Evolutionary conservation across 2,329 filamentous ascomycete species (phyloP).

Genomic region (Sarocladiaceae sp.): DNA sequence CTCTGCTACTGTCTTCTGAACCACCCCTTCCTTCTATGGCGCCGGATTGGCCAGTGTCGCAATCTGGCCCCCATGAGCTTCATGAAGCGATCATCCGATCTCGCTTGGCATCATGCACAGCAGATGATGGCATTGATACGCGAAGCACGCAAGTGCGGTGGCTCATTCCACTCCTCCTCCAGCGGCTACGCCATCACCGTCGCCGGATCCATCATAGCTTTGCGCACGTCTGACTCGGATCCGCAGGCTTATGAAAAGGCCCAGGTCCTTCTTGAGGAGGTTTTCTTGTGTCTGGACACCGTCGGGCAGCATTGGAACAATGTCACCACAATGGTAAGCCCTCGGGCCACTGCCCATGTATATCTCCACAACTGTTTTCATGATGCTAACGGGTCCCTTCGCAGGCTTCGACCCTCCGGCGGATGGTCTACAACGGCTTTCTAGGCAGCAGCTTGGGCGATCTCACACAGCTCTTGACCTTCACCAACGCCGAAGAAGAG

Average conservation of each 20-base stretch:
- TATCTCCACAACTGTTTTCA: too few relatives aligned
- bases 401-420: neutral
- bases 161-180: neutral
- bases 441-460: neutral
- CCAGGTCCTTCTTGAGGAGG: neutral
- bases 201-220: neutral
- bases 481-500: neutral
- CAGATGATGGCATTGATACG: neutral
- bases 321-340: neutral
- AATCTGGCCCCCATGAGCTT: constrained; percentile 2
- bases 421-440: neutral
- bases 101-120: neutral
- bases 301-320: constrained; percentile 1
- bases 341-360: neutral
- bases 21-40: neutral
- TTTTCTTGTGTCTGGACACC: neutral
- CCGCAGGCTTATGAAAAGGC: neutral
- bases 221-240: neutral
- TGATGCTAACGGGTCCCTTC: neutral
- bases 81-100: neutral
- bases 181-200: constrained; percentile 2
- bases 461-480: neutral
- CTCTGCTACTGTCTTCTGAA: constrained; percentile 1
- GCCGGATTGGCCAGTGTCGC: neutral
- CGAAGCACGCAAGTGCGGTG: neutral